Conservation (phyloP, 1,139 yeast genomes). For the Pichia sp. region DNA sequence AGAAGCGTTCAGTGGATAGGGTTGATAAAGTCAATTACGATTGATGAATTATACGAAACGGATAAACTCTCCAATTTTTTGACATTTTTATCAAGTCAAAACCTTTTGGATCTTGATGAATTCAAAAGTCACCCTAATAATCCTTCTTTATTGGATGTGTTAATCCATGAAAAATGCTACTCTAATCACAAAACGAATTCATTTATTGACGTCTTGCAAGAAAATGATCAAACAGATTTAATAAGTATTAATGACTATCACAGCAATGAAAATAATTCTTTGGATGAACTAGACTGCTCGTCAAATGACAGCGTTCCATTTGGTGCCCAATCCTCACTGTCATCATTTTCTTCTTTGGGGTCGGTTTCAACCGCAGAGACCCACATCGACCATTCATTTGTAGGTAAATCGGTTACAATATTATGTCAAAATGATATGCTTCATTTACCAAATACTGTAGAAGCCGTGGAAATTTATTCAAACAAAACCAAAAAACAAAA, state of each 20-base stretch:
- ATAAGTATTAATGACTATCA: neutral
- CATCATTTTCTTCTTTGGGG: neutral
- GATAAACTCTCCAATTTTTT: no score
- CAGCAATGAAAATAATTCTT: neutral
- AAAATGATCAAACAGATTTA: neutral
- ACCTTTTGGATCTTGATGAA: no score
- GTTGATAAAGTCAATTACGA: no score
- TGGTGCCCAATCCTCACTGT: neutral
- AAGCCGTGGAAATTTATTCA: neutral
- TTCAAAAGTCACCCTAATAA: no score
- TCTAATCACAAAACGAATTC: constrained; percentile 14
- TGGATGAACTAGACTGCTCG: neutral
- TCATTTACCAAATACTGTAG: neutral
- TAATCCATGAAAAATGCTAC: no score
- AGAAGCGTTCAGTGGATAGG: no score
- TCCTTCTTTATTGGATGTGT: no score
- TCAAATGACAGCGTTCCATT: neutral
- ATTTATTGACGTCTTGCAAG: neutral
- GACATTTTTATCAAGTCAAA: no score
- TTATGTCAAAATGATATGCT: neutral
- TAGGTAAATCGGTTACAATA: neutral
- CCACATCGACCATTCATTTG: neutral
- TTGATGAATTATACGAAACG: no score
- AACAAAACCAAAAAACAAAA: neutral
- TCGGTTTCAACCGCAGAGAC: neutral